Evolutionary conservation across 192 early-diverging fungal genomes (phyloP).

Genomic region (Geosiphon pyriformis): DNA sequence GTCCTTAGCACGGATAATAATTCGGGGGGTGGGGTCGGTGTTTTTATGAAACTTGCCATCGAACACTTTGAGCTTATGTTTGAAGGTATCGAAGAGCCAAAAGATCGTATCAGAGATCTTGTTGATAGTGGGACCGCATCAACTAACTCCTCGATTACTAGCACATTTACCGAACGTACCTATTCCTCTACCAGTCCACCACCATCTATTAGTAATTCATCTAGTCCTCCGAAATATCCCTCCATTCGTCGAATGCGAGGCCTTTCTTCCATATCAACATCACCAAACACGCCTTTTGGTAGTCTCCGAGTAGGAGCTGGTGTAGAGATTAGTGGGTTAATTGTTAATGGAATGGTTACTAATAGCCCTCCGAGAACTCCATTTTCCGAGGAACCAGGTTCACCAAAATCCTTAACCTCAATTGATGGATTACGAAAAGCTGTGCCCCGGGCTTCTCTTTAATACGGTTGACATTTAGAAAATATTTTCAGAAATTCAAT

Average conservation of each 20-base stretch:
- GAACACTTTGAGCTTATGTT: constrained; percentile 23
- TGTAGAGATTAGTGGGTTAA: constrained; percentile 19
- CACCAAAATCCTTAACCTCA: neutral
- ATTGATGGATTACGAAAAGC: constrained; percentile 8
- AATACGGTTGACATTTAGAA: too few species aligned
- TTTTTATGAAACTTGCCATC: constrained; percentile 17
- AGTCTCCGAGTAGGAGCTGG: constrained; percentile 16
- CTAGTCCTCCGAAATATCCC: constrained; percentile 14
- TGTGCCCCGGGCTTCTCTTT: constrained; percentile 1
- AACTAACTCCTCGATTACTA: neutral
- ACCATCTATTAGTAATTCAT: neutral
- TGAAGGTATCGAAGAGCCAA: constrained; percentile 21
- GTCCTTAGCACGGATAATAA: neutral
- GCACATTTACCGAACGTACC: neutral
- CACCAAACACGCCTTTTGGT: neutral
- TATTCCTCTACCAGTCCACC: neutral
- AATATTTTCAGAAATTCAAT: too few species aligned
- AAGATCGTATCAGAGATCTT: constrained; percentile 13
- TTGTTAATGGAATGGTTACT: constrained; percentile 17
- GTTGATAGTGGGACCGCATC: neutral
- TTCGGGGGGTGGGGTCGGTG: constrained; percentile 15
- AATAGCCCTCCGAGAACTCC: constrained; percentile 1
- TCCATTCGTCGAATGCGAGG: constrained; percentile 7
- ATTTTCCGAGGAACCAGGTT: neutral
- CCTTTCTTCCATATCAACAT: neutral